Evolutionary conservation across 768 basidiomycete genomes (phyloP).

Genomic region (Boletus pseudo-olivaceus): DNA sequence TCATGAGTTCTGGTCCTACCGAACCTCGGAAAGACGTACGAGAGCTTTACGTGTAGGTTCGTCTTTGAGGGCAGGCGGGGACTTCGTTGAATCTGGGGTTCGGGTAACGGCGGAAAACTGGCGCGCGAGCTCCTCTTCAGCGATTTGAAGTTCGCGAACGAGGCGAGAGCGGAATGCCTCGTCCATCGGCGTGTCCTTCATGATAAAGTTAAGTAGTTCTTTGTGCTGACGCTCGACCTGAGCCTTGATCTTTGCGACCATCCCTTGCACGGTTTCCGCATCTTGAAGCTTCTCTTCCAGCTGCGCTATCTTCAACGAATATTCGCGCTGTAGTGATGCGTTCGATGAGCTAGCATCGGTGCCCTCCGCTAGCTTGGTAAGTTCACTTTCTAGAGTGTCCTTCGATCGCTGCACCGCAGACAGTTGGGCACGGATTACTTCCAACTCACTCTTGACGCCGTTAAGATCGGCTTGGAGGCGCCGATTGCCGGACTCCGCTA

Average conservation of each 20-base stretch:
- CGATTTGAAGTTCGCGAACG: constrained; percentile 57
- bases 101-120: constrained; percentile 28
- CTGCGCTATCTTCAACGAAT: constrained; percentile 57
- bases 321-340: constrained; percentile 60
- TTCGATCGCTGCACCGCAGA: constrained; percentile 55
- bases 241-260: constrained; percentile 54
- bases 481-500: constrained; percentile 57
- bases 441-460: constrained; percentile 49
- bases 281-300: constrained; percentile 62
- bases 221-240: constrained; percentile 65
- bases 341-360: constrained; percentile 49
- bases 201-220: constrained; percentile 67
- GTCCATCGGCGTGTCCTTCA: constrained; percentile 54
- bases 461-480: constrained; percentile 63
- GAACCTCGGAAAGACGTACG: constrained; percentile 35
- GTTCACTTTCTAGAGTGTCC: constrained; percentile 61
- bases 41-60: constrained; percentile 49
- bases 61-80: constrained; percentile 43
- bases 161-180: constrained; percentile 59
- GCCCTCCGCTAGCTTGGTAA: constrained; percentile 63
- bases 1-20: not conserved
- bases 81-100: constrained; percentile 40
- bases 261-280: constrained; percentile 46
- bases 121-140: constrained; percentile 42
- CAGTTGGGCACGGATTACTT: constrained; percentile 54